Conservation (phyloP, 2,329 filamentous ascomycete species). For the Fusarium sarcochroum region DNA sequence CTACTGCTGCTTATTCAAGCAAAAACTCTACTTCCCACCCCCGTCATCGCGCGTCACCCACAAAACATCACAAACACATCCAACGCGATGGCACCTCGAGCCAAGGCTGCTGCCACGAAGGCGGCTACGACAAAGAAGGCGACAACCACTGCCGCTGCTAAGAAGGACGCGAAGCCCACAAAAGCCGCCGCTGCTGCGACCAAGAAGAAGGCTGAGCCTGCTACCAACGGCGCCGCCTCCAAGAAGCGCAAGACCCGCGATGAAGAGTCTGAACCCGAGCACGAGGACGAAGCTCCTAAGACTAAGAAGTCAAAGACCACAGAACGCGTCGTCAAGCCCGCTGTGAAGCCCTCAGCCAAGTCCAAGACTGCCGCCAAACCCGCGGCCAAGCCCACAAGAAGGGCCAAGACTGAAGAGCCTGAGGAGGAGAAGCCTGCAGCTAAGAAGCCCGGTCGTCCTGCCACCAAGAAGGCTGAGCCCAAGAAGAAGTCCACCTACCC, state of each 20-base stretch:
- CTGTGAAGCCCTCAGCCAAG: conserved; percentile 48
- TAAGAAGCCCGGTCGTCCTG: conserved; percentile 37
- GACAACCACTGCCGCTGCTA: conserved; percentile 38
- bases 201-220: conserved; percentile 43
- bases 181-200: conserved; percentile 34
- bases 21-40: background rate
- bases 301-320: conserved; percentile 49
- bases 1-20: background rate
- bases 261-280: conserved; percentile 49
- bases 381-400: conserved; percentile 42
- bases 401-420: conserved; percentile 61
- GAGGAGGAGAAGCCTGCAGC: conserved; percentile 53
- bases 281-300: conserved; percentile 47
- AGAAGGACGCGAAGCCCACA: conserved; percentile 45
- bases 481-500: conserved; percentile 58
- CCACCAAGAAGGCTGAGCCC: conserved; percentile 35
- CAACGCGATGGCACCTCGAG: conserved; percentile 53
- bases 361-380: conserved; percentile 39
- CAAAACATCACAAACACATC: conserved; percentile 21
- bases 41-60: conserved; percentile 19
- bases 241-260: conserved; percentile 49
- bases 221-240: conserved; percentile 43
- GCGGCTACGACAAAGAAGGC: conserved; percentile 48
- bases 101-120: conserved; percentile 48
- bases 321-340: conserved; percentile 47